Base-by-base conservation (phyloP, 1,139 yeast species). In the Suhomyces wounanorum region DNA sequence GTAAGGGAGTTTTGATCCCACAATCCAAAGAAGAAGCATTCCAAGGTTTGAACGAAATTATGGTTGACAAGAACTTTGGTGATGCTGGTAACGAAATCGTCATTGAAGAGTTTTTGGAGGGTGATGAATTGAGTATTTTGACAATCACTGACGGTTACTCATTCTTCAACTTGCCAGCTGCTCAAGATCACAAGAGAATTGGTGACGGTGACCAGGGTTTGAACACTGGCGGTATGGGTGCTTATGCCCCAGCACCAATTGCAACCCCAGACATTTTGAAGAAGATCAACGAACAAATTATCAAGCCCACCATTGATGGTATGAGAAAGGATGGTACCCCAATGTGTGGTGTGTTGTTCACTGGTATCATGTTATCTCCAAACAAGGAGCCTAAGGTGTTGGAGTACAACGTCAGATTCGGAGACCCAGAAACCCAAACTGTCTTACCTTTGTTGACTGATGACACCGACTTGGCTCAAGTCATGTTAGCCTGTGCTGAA, bases 211-310 rank as follows among this genome's bases (percentile, higher is more conserved):
- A 95, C 68, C 76, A 84, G 46, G 99, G 99, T 36, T 79, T 92
- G 58, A 95, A 95, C 75, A 95, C 99, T 47, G 99, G 99, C 59
- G 99, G 99, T 57, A 95, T 95, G 99, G 99, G 99, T 56, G 96
- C 99, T 16, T 95, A 95, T 65, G 96, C 98, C 4, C 99, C 99
- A 44, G 96, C 98, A 8, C 99, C 99, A 49, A 81, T 92, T 54
- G 94, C 89, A 21, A 85, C 94, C 28, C 84, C 89, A 5, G 78
- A 79, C 36, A 69, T 94, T 35, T 73, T 91, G 61, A 73, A 79
- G 53, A 78, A 84, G 67, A 91, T 95, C 63, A 84, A 91, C 64
- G 76, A 77, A 48, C 78, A 81, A 30, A 81, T 95, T 62, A 81
- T 95, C 60, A 85, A 87, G 72, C 99, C 98, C 52, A 89, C 97